Base-by-base conservation (phyloP, 2,329 filamentous ascomycete genomes). In the Sclerotiophoma versabilis region DNA sequence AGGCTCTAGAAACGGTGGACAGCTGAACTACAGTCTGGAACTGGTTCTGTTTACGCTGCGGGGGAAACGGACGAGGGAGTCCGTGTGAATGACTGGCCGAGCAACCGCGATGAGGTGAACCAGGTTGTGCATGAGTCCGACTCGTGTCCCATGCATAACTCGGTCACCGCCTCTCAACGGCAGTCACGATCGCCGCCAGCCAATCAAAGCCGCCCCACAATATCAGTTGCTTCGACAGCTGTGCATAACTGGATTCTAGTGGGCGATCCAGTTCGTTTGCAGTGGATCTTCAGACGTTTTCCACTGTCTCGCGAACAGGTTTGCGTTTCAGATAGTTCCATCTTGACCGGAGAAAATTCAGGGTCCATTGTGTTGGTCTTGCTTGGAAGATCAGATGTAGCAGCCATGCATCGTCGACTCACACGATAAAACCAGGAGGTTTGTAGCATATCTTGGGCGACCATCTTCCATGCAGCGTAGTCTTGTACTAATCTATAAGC, bases 1-100 rank as follows among this genome's bases (percentile, higher is more conserved):
- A 34, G 29, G 29, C 36, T 22, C 23, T 45, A 39, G 19, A 22
- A 33, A 45, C 22, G 39, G 46, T 49, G 51, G 34, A 45, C 19
- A 54, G 51, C 51, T 54, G 51, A 54, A 54, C 29, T 34, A 29
- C 41, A 49, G 39, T 54, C 51, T 54, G 51, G 51, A 49, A 41
- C 45, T 29, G 51, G 51, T 48, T 54, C 42, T 54, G 51, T 54
- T 51, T 54, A 46, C 42, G 36, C 34, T 54, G 42, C 51, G 39
- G 42, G 37, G 33, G 39, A 26, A 37, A 38, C 17, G 14, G 15
- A 25, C 25, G 14, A 23, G 48, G 27, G 30, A 8, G 39, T 38
- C 33, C 46, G 43, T 45, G 33, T 45, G 47, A 45, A 44, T 45
- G 29, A 32, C n/a, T 49, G 51, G 33, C 41, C 25, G 22, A 32